Base-by-base conservation (phyloP, 2,329 filamentous ascomycete species). In the Apiospora saccharicola region DNA sequence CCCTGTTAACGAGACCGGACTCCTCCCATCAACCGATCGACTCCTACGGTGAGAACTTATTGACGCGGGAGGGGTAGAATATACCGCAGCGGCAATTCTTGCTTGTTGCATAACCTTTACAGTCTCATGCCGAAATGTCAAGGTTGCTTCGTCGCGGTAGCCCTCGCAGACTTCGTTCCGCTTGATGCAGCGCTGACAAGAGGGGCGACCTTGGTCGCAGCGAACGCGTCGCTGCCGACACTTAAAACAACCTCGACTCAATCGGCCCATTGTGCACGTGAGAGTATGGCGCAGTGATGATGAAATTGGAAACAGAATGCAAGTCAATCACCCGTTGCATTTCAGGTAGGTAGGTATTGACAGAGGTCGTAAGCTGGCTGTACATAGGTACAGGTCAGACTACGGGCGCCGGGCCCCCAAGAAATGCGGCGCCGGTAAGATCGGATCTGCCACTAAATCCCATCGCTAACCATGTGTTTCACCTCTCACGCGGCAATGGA, bases 81-180 rank as follows among this genome's bases (percentile, higher is more conserved):
- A 30, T 13, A 8, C 41, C 7, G 44, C 46, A 0, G 70, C 70
- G 10, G 70, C 67, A 61, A 67, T 67, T 24, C 44, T 78, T 76
- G 67, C 73, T 74, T 71, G 68, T 19, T 71, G 67, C 5, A 80
- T 75, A 1, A 80, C 73, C 69, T 81, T 82, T 46, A 77, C 71
- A 0, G 81, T 83, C 73, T 84, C 81, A 68, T 83, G 73, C 3
- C 81, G 78, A 70, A 84, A 84, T 41, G 82, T 76, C 24, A 83
- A 75, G n/a, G 79, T 78, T 10, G 76, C 72, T 41, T 84, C 80
- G 26, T 84, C 83, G 43, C 81, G 77, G 73, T 84, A 84, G 14
- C 81, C 82, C 41, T 81, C 78, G 70, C 83, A 84, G 12, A 80
- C 69, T 71, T 84, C 82, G 46, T 79, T 77, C 57, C 82, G 83